Evolutionary conservation across 371 early-diverging fungal species (phyloP).

Genomic region (Mucor velutinosus): DNA sequence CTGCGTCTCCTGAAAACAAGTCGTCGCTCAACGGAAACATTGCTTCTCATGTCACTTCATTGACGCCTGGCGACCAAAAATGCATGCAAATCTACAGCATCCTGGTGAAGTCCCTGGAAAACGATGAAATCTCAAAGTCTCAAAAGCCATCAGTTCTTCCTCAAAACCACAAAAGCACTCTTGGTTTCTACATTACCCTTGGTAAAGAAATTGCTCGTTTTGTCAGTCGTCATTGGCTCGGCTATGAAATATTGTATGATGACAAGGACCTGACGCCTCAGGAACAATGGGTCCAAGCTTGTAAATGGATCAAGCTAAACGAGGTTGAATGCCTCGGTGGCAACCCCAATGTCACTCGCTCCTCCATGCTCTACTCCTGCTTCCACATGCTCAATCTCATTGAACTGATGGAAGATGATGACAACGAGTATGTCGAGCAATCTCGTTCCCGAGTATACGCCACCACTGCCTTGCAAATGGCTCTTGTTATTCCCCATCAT

Average conservation of each 20-base stretch:
- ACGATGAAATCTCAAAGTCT: conserved; percentile 5
- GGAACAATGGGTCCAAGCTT: conserved; percentile 43
- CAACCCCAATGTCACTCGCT: conserved; percentile 27
- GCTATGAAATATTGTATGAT: conserved; percentile 42
- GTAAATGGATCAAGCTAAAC: conserved; percentile 48
- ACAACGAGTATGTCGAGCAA: conserved; percentile 28
- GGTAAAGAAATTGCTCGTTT: conserved; percentile 29
- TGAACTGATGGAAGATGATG: conserved; percentile 34
- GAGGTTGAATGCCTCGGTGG: conserved; percentile 52
- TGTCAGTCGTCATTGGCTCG: conserved; percentile 39
- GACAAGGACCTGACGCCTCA: conserved; percentile 19
- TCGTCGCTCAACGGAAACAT: conserved; percentile 19
- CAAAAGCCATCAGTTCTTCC: conserved; percentile 10
- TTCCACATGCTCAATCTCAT: conserved; percentile 32
- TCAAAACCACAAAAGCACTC: conserved; percentile 5
- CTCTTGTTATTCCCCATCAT: conserved; percentile 31
- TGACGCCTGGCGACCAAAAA: conserved; percentile 48
- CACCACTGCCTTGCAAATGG: conserved; percentile 44
- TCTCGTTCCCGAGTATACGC: conserved; percentile 42
- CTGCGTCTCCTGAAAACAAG: conserved; percentile 1
- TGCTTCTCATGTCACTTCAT: conserved; percentile 11
- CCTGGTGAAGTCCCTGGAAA: conserved; percentile 28
- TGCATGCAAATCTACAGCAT: conserved; percentile 43
- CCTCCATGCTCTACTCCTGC: conserved; percentile 34
- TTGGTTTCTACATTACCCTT: conserved; percentile 17